phyloP scores from a whole-genome alignment of 2,329 filamentous ascomycete species.

The Beauveria caledonica region DNA sequence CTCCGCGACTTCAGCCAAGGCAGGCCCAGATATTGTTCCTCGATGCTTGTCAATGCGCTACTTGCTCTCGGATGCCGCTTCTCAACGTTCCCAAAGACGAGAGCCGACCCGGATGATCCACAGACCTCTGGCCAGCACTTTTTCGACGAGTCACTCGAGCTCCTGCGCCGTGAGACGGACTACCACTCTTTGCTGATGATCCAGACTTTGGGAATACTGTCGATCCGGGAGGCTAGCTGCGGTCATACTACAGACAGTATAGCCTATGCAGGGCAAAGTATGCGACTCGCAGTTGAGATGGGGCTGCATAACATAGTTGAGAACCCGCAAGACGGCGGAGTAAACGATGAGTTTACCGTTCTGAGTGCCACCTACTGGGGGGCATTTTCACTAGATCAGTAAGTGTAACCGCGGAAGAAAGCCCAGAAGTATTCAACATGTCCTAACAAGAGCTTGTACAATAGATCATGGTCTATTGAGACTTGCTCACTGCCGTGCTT shows the following conservation, averaged over 20 bases:
- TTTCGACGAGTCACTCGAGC: slow-evolving; percentile 57
- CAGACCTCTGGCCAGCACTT: slow-evolving; percentile 64
- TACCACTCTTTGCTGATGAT: slow-evolving; percentile 60
- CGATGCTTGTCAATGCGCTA: slow-evolving; percentile 59
- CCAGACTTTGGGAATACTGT: slow-evolving; percentile 71
- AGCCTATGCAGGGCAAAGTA: slow-evolving; percentile 63
- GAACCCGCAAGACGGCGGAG: slow-evolving; percentile 23
- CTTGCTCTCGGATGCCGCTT: slow-evolving; percentile 60
- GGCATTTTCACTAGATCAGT: slow-evolving; percentile 56
- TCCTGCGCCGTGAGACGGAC: slow-evolving; percentile 49
- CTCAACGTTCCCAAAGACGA: slow-evolving; percentile 55
- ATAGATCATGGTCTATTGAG: slow-evolving; percentile 54
- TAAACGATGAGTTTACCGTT: slow-evolving; percentile 47
- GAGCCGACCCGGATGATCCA: slow-evolving; percentile 52
- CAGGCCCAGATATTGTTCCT: slow-evolving; percentile 56
- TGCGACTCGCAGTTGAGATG: slow-evolving; percentile 64
- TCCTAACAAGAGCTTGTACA: background rate
- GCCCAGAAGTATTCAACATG: too few species aligned
- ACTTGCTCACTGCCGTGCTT: slow-evolving; percentile 53
- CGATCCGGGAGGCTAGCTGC: slow-evolving; percentile 59
- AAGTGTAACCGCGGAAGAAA: slow-evolving; percentile 21
- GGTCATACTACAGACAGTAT: slow-evolving; percentile 65
- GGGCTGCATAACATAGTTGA: slow-evolving; percentile 51
- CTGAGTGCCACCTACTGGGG: slow-evolving; percentile 54
- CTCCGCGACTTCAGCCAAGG: slow-evolving; percentile 55